Evolutionary conservation across 331 rosid species (phyloP), one percentile per base, ranked within the genome.

Genomic region (Pyracantha coccinea): DNA sequence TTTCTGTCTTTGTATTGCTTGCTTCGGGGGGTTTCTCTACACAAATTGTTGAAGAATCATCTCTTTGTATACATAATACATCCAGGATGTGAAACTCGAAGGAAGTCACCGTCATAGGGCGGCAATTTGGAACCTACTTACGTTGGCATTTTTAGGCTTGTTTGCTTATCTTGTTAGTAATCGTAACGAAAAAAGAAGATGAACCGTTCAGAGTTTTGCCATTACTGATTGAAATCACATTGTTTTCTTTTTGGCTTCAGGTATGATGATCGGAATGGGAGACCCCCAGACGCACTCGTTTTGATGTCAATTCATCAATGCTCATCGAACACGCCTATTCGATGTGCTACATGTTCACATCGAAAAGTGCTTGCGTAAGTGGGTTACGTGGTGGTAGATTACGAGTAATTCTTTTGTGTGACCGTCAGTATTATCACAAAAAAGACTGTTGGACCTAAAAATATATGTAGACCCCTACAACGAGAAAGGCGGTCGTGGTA

Each of bases 11-110:
- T 41, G 35, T 32, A 60, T 21, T 29, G 66, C 58, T 75, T 58
- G 68, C 73, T 55, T 68, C 58, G 65, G 53, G 79, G 68, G 85
- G 75, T 72, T 50, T 70, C n/a, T 69, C 47, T 21, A 52, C 68
- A 41, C 82, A 75, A 75, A 58, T 80, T 68, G 74, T 68, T 66
- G 81, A 68, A 72, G 83, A 81, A 80, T 72, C 55, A 32, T 32
- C 67, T 72, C 55, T 72, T n/a, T 60, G 72, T 74, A 68, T 67
- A 23, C 76, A 31, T 57, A 59, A 59, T 19, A 73, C 62, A 68
- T 12, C 69, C 66, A 35, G 28, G 57, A 61, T 72, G 68, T 72
- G 38, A 23, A 58, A 23, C 81, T 77, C 64, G 17, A 17, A 23
- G 38, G 17, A 57, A 53, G 17, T 29, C 62, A 3, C 20, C 15